phyloP scores from a whole-genome alignment of 768 basidiomycete genomes.

The Chalciporus pseudorubinellus region DNA sequence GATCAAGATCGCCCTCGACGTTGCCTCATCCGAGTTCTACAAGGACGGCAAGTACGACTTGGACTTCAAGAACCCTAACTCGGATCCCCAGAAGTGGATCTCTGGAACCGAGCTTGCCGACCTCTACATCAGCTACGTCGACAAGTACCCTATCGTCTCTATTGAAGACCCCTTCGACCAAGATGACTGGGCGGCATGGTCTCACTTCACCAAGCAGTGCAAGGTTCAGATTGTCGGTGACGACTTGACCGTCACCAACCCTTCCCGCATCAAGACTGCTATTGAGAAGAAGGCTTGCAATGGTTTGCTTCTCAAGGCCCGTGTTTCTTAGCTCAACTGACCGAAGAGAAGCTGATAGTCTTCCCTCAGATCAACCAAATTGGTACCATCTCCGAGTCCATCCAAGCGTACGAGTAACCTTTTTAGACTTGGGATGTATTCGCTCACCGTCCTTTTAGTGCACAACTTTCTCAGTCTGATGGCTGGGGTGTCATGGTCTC shows the following conservation, averaged over 20 bases:
- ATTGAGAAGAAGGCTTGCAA: constrained; percentile 99
- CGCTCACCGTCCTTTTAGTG: constrained; percentile 44
- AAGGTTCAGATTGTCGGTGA: constrained; percentile 92
- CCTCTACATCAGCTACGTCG: constrained; percentile 79
- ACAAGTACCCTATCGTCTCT: constrained; percentile 95
- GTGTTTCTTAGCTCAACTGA: background rate
- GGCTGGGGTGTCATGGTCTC: constrained; percentile 99
- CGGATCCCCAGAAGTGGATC: constrained; percentile 96
- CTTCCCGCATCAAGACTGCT: constrained; percentile 93
- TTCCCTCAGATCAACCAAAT: constrained; percentile 86
- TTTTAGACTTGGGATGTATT: background rate
- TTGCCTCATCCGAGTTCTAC: constrained; percentile 99
- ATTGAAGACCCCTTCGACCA: constrained; percentile 99
- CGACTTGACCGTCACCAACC: constrained; percentile 98
- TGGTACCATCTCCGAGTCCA: constrained; percentile 97
- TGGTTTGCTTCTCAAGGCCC: constrained; percentile 91
- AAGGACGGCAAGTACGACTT: constrained; percentile 99
- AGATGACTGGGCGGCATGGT: constrained; percentile 99
- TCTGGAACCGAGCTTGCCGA: constrained; percentile 90
- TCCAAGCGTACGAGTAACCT: constrained; percentile 78
- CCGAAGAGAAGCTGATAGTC: constrained; percentile 1
- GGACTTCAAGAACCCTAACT: constrained; percentile 99
- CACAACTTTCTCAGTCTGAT: constrained; percentile 92
- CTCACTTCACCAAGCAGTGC: constrained; percentile 78
- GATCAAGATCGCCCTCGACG: constrained; percentile 97